Conservation (phyloP, 2,329 filamentous ascomycete species). For the Fusarium marasasianum region DNA sequence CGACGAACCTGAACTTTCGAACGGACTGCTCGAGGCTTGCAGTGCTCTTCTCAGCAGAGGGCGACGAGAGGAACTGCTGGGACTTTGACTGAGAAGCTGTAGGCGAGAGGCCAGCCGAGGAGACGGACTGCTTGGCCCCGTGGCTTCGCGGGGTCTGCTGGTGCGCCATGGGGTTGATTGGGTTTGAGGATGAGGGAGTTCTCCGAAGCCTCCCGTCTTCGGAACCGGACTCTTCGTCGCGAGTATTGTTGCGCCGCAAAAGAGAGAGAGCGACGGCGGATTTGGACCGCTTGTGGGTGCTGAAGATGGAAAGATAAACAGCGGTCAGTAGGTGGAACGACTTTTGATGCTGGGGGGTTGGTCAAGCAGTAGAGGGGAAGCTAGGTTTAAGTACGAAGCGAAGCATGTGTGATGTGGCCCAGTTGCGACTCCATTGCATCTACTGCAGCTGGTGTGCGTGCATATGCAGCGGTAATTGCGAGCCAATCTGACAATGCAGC, state of each 20-base stretch:
- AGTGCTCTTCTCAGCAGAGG: constrained; percentile 52
- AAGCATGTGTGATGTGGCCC: constrained; percentile 34
- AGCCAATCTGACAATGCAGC: constrained; percentile 12
- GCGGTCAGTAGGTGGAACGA: constrained; percentile 45
- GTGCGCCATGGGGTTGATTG: constrained; percentile 50
- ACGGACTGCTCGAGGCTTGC: constrained; percentile 89
- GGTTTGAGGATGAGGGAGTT: constrained; percentile 45
- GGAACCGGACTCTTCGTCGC: constrained; percentile 62
- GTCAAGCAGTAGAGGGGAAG: constrained; percentile 22
- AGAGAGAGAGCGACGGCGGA: constrained; percentile 62
- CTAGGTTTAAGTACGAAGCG: constrained; percentile 30
- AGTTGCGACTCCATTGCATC: constrained; percentile 15
- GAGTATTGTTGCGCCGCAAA: constrained; percentile 62
- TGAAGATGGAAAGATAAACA: constrained; percentile 39
- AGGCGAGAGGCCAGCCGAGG: constrained; percentile 53
- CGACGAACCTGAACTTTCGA: constrained; percentile 92
- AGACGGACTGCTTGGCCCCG: constrained; percentile 57
- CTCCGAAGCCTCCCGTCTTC: constrained; percentile 58
- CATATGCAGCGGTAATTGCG: constrained; percentile 18
- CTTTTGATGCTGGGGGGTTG: constrained; percentile 32
- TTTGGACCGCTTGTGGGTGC: constrained; percentile 63
- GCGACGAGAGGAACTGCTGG: constrained; percentile 42
- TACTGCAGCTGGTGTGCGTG: constrained; percentile 18
- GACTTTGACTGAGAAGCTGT: constrained; percentile 47
- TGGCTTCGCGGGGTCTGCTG: constrained; percentile 53